Conservation (phyloP, 345 rosid species). For the Salix viminalis region DNA sequence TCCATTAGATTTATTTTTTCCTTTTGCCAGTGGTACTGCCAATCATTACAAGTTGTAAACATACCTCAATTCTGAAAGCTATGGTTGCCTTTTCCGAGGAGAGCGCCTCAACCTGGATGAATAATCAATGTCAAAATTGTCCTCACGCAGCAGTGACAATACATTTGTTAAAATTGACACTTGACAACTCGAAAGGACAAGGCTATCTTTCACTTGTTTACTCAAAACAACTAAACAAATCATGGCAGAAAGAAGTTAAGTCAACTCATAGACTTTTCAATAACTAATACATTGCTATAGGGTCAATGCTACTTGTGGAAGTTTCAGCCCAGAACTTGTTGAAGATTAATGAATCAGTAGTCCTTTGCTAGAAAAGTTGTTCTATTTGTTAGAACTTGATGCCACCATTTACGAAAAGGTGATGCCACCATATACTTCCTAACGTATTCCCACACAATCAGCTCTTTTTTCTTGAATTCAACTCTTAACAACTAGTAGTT, state of each 20-base stretch:
- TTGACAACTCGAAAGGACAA: not conserved
- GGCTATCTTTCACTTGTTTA: no score
- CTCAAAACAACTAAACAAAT: not conserved
- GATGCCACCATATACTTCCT: not conserved
- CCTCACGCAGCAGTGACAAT: not conserved
- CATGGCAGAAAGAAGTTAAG: not conserved
- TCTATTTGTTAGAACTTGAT: no score
- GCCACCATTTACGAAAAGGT: not conserved
- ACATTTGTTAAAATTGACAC: not conserved
- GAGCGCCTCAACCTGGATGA: constrained; percentile 74
- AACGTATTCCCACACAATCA: not conserved
- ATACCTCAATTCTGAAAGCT: constrained; percentile 80
- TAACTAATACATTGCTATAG: not conserved
- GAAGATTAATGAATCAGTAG: not conserved
- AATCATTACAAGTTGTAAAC: not conserved
- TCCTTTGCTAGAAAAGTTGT: no score
- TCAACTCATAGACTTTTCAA: not conserved
- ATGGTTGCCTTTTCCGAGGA: constrained; percentile 92
- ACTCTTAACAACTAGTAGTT: not conserved
- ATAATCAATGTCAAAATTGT: not conserved
- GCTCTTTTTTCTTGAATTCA: not conserved
- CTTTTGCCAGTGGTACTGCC: not conserved
- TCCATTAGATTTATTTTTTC: not conserved
- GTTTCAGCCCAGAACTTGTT: not conserved
- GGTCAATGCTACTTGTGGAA: not conserved